phyloP scores from a whole-genome alignment of 2,329 filamentous ascomycete genomes.

The Xylariaceae sp. region DNA sequence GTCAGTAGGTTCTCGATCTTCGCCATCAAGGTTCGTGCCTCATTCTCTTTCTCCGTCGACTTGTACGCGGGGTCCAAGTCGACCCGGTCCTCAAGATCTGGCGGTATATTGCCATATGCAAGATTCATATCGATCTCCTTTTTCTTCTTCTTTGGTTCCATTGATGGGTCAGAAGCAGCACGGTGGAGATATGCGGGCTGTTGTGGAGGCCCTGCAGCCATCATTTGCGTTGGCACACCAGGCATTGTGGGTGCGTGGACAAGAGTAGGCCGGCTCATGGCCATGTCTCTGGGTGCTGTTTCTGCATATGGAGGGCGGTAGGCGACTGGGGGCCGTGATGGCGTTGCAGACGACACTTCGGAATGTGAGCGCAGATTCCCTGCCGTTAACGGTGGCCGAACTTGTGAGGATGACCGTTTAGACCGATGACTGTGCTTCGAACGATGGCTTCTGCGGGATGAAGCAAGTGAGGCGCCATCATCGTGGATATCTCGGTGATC shows the following conservation, averaged over 20 bases:
- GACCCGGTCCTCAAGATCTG: conserved; percentile 50
- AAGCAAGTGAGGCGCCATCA: conserved; percentile 34
- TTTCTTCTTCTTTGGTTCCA: conserved; percentile 18
- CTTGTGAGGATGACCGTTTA: conserved; percentile 29
- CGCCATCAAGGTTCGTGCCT: conserved; percentile 57
- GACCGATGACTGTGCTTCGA: conserved; percentile 35
- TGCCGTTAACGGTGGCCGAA: conserved; percentile 44
- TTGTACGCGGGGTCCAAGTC: conserved; percentile 44
- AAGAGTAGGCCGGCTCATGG: conserved; percentile 37
- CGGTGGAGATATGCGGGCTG: conserved; percentile 28
- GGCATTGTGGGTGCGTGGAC: conserved; percentile 31
- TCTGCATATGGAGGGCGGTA: conserved; percentile 41
- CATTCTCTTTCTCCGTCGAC: conserved; percentile 52
- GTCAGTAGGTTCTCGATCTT: conserved; percentile 75
- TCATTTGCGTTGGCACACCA: conserved; percentile 12
- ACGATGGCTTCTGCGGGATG: conserved; percentile 41
- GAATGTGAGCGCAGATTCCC: conserved; percentile 51
- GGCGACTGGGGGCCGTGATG: conserved; percentile 38
- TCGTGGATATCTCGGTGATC: conserved; percentile 27
- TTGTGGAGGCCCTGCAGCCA: conserved; percentile 5
- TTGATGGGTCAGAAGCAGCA: conserved; percentile 38
- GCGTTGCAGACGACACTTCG: conserved; percentile 47
- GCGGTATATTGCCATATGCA: conserved; percentile 80
- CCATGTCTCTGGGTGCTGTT: conserved; percentile 42
- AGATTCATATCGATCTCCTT: conserved; percentile 80